These are phyloP conservation scores for Pseudomassariella vexata DNA, from an alignment of 2,329 filamentous ascomycete genomes.

Conservation along the genomic window DNA sequence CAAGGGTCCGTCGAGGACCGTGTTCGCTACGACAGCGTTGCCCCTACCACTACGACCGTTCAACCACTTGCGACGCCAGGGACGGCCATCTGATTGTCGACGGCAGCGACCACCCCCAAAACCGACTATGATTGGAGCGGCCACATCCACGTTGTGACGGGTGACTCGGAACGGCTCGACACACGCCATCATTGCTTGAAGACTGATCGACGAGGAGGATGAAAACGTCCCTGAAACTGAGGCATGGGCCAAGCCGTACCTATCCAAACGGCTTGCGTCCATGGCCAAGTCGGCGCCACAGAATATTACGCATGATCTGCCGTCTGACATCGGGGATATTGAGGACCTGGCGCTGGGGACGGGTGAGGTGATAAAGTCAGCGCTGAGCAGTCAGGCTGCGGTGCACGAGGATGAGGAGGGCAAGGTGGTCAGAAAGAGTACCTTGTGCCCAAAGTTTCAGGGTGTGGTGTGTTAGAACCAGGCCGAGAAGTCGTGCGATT, in stretches of 20 bases:
- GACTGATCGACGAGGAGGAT: slow-evolving; percentile 48
- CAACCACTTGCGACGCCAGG: slow-evolving; percentile 46
- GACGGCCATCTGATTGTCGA: slow-evolving; percentile 52
- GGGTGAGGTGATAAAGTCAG: slow-evolving; percentile 48
- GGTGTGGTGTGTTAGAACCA: slow-evolving; percentile 52
- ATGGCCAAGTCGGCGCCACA: slow-evolving; percentile 36
- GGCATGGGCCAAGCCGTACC: slow-evolving; percentile 43
- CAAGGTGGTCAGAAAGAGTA: slow-evolving; percentile 43
- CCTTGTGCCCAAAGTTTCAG: slow-evolving; percentile 50
- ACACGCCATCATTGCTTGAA: slow-evolving; percentile 46
- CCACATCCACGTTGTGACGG: slow-evolving; percentile 50
- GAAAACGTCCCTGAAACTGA: slow-evolving; percentile 45
- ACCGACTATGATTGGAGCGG: slow-evolving; percentile 55
- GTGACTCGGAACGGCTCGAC: slow-evolving; percentile 54
- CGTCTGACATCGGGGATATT: slow-evolving; percentile 50
- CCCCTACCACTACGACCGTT: slow-evolving; percentile 48
- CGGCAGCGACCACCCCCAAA: slow-evolving; percentile 52
- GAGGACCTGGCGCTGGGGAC: slow-evolving; percentile 43
- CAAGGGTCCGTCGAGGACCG: slow-evolving; percentile 46
- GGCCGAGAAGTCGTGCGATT: slow-evolving; percentile 48
- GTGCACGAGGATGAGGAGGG: slow-evolving; percentile 52
- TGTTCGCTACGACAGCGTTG: slow-evolving; percentile 48
- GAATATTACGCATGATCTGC: slow-evolving; percentile 43
- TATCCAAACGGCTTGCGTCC: slow-evolving; percentile 38
- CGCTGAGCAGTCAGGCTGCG: slow-evolving; percentile 38